These are phyloP conservation scores for Clohesyomyces aquaticus DNA, from an alignment of 495 filamentous ascomycete genomes.

Conservation along the genomic window DNA sequence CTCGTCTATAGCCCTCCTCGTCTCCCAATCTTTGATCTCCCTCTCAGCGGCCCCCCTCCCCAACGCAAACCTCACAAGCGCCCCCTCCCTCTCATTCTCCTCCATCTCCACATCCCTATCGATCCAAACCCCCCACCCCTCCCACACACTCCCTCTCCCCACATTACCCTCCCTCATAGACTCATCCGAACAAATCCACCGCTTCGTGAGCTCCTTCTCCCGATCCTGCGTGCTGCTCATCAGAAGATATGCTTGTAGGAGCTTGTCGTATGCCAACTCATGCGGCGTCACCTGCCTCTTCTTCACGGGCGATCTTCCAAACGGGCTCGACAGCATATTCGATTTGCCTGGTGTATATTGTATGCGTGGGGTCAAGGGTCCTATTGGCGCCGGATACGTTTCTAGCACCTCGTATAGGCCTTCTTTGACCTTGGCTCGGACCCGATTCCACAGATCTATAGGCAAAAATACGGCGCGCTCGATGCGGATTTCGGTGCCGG, in stretches of 20 bases:
- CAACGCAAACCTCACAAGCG: neutral
- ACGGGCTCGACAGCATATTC: neutral
- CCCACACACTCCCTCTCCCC: slow-evolving; percentile 29
- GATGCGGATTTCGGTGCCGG: neutral
- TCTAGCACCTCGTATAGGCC: slow-evolving; percentile 1
- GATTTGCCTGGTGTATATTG: neutral
- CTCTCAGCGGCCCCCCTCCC: neutral
- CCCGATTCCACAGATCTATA: neutral
- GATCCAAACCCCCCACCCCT: slow-evolving; percentile 24
- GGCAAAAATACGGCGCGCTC: slow-evolving; percentile 1
- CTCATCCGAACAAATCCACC: slow-evolving; percentile 11
- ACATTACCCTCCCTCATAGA: neutral
- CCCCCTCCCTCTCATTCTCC: slow-evolving; percentile 16
- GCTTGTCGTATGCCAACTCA: slow-evolving; percentile 12
- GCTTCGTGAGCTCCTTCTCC: slow-evolving; percentile 29
- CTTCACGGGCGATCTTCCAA: neutral
- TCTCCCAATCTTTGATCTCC: slow-evolving; percentile 4
- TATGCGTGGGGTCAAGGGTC: neutral
- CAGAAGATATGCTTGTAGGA: slow-evolving; percentile 1
- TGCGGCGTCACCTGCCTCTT: neutral
- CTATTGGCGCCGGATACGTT: neutral
- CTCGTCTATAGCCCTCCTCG: neutral
- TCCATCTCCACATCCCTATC: slow-evolving; percentile 5
- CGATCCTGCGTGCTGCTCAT: slow-evolving; percentile 12
- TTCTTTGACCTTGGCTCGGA: neutral